These are phyloP conservation scores for Hymenoscyphus occultus DNA, from an alignment of 2,329 filamentous ascomycete species.

Conservation along the genomic window DNA sequence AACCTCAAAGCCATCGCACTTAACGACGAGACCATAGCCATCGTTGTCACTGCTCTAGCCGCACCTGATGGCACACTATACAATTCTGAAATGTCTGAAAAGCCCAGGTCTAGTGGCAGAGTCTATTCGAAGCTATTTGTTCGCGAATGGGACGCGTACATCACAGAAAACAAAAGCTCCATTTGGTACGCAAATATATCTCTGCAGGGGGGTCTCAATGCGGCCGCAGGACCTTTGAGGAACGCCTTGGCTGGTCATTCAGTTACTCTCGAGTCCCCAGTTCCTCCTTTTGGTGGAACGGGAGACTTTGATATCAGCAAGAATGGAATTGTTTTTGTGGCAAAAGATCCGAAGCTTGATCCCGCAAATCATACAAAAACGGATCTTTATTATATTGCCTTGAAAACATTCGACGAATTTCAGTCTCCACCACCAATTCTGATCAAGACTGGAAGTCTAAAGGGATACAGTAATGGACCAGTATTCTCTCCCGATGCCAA, in stretches of 20 bases:
- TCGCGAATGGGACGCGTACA: slow-evolving; percentile 80
- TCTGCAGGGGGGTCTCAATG: slow-evolving; percentile 36
- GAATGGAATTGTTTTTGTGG: slow-evolving; percentile 65
- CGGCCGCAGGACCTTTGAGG: slow-evolving; percentile 45
- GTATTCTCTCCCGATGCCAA: slow-evolving; percentile 72
- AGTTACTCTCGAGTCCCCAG: slow-evolving; percentile 58
- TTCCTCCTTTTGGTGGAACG: slow-evolving; percentile 74
- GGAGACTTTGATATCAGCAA: slow-evolving; percentile 75
- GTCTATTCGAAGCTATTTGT: slow-evolving; percentile 75
- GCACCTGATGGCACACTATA: slow-evolving; percentile 67
- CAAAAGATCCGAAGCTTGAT: slow-evolving; percentile 58
- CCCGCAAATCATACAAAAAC: slow-evolving; percentile 76
- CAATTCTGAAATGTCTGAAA: slow-evolving; percentile 59
- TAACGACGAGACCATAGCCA: slow-evolving; percentile 47
- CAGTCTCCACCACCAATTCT: slow-evolving; percentile 50
- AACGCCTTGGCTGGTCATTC: slow-evolving; percentile 57
- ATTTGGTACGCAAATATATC: slow-evolving; percentile 69
- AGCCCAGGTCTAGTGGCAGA: slow-evolving; percentile 61
- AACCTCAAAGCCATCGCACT: slow-evolving; percentile 58
- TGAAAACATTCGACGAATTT: slow-evolving; percentile 57
- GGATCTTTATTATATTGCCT: slow-evolving; percentile 71
- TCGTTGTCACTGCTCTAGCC: slow-evolving; percentile 61
- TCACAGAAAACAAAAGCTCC: slow-evolving; percentile 64
- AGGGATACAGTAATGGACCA: slow-evolving; percentile 64
- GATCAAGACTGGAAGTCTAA: slow-evolving; percentile 54